Evolutionary conservation across 176 grass and related monocot species (phyloP), one percentile per base, ranked within the genome.

Genomic region (Elymus sibiricus): DNA sequence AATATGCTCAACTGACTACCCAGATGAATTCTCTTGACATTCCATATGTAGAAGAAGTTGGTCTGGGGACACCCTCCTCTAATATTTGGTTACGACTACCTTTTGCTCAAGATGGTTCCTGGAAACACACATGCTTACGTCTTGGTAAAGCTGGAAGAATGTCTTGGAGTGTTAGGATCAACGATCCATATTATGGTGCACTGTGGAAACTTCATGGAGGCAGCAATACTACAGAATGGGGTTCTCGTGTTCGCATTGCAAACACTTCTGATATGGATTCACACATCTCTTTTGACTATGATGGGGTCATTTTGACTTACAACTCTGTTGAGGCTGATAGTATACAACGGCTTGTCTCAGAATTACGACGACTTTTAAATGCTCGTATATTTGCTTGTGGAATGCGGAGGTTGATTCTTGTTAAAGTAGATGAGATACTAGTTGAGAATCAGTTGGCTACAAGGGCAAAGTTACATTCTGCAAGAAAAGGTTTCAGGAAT

Each of bases 21-120:
- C 95, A 98, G 76, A 94, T 98, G 95, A 92, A 94, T 84, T 84
- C 84, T 69, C 92, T 94, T 85, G 86, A 92, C 40, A 98, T 98
- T 86, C 78, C 91, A 39, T 90, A 98, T 75, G 91, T 86, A 65
- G 93, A 98, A 93, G 95, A 98, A 92, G 83, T 88, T 13, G 87
- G 74, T 53, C n/a, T 94, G 77, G 84, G 64, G 71, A 83, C 84
- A 49, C 34, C 92, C 73, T 95, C 95, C 70, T 95, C 90, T 62
- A 98, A 72, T 85, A 84, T 98, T 68, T 95, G 95, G 93, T 85
- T 98, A 75, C 76, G 92, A 51, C 80, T 98, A 40, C 89, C 95
- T 73, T 94, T 94, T 78, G 81, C 84, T 35, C 86, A 84, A 82
- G 91, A 92, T 87, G 86, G 81, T 86, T 86, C 91, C 49, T 98